A percentile compares a stretch with the other conserved stretches of the same genome.
Conservation (phyloP, 2,329 filamentous ascomycete genomes). For the Aspergillus unguis region DNA sequence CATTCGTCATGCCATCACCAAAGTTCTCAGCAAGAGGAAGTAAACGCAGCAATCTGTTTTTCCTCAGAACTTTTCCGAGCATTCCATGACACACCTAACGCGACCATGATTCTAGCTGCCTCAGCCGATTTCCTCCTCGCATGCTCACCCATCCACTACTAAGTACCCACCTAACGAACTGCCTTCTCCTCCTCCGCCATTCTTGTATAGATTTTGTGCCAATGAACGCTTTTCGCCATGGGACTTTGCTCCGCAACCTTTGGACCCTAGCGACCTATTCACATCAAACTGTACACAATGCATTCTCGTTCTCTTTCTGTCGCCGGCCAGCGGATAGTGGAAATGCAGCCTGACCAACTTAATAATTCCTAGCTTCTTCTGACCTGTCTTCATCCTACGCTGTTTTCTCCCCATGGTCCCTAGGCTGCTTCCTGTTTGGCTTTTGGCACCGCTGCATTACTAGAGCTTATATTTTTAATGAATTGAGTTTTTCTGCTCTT, state of each 20-base stretch:
- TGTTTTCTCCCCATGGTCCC: not conserved
- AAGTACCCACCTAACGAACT: constrained; percentile 8
- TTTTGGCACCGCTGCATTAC: constrained; percentile 11
- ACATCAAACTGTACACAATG: not conserved
- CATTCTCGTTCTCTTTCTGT: not conserved
- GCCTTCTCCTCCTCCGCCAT: constrained; percentile 1
- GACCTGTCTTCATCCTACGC: not conserved
- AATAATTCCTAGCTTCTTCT: not conserved
- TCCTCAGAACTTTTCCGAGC: not conserved
- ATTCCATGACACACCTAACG: constrained; percentile 14
- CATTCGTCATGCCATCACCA: constrained; percentile 90
- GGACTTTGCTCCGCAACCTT: not conserved
- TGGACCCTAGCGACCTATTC: not conserved
- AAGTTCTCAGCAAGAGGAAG: constrained; percentile 67
- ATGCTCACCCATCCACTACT: not conserved
- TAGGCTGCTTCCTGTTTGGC: constrained; percentile 1
- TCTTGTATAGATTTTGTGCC: constrained; percentile 14
- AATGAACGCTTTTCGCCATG: constrained; percentile 2
- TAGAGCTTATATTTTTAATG: constrained; percentile 18
- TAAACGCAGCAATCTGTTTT: constrained; percentile 27
- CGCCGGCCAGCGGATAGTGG: constrained; percentile 2
- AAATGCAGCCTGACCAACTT: not conserved
- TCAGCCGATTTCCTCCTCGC: constrained; percentile 1
- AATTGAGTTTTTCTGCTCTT: constrained; percentile 6
- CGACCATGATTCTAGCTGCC: constrained; percentile 11